Percentiles rank a stretch among this genome's conserved stretches.
These are phyloP conservation scores for Yarrowia hollandica DNA, from an alignment of 805 yeast species.

Conservation along the genomic window DNA sequence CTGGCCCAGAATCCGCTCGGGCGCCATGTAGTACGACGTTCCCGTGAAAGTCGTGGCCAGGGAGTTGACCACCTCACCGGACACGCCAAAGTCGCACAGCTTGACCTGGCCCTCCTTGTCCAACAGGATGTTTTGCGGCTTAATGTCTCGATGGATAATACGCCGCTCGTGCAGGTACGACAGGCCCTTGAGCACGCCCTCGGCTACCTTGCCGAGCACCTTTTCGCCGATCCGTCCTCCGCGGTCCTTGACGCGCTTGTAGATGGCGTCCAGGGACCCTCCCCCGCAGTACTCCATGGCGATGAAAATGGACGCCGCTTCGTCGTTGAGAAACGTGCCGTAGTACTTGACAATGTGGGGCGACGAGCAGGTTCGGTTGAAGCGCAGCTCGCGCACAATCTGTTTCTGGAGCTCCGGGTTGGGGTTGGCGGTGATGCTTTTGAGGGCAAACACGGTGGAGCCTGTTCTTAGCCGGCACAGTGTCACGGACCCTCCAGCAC, in stretches of 20 bases:
- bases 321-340: slow-evolving; percentile 83
- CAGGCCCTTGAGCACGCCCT: slow-evolving; percentile 78
- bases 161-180: slow-evolving; percentile 83
- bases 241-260: slow-evolving; percentile 66
- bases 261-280: slow-evolving; percentile 84
- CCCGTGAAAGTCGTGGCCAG: slow-evolving; percentile 96
- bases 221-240: slow-evolving; percentile 91
- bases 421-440: slow-evolving; percentile 69
- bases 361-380: slow-evolving; percentile 77
- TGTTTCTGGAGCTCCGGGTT: slow-evolving; percentile 88
- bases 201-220: slow-evolving; percentile 87
- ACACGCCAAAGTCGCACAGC: slow-evolving; percentile 95
- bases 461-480: slow-evolving; percentile 68
- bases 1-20: slow-evolving; percentile 93
- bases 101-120: slow-evolving; percentile 80
- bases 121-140: slow-evolving; percentile 88
- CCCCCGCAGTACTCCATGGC: slow-evolving; percentile 99
- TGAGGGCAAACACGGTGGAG: slow-evolving; percentile 75
- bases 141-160: slow-evolving; percentile 92
- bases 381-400: slow-evolving; percentile 85
- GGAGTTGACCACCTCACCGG: slow-evolving; percentile 94
- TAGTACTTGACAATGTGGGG: slow-evolving; percentile 87
- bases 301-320: slow-evolving; percentile 78
- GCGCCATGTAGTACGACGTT: slow-evolving; percentile 98
- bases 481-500: slow-evolving; percentile 88